Base-by-base conservation (phyloP, 2,329 filamentous ascomycete species). In the Epichloe gansuensis region DNA sequence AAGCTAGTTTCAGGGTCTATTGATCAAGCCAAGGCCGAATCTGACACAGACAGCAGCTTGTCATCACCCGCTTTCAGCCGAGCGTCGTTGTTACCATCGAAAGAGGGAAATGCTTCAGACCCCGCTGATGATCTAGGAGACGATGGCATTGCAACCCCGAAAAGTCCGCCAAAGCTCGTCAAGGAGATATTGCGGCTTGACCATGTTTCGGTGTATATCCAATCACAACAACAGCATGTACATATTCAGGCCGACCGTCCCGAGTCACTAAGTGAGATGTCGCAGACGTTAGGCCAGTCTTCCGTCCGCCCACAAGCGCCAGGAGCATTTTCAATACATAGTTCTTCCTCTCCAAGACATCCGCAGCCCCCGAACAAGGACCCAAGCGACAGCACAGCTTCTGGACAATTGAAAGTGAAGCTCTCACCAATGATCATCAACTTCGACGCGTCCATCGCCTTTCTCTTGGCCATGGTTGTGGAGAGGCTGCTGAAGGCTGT, bases 381-480 rank as follows among this genome's bases (percentile, higher is more conserved):
- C 2, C 39, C 47, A 15, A 27, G n/a, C 40, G 51, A 51, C n/a
- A 9, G 23, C 4, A 31, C 25, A 13, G 15, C 21, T 17, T 25
- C 38, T 27, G 44, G 21, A 38, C 44, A 47, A 15, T 56, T 81
- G 1, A 78, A 82, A 56, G 61, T 81, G 2, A 60, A 68, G 1
- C 54, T 81, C n/a, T 74, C 75, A 2, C 76, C 78, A 0, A 57
- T 80, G 13, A 71, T 70, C 27, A 55, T 80, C 17, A 69, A 70
- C n/a, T 77, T 79, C 45, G 78, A 82, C 58, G 70, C 75, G 5
- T 77, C 78, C 0, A 71, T 80, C 13, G 77, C 74, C 0, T 78
- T 80, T 53, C 61, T 81, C 1, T 62, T 81, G 4, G 70, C 71
- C 6, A 77, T 73, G 63, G 71, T 80, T 12, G 64, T 75, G 3